phyloP scores from a whole-genome alignment of 768 basidiomycete genomes.

The Imleria badia region DNA sequence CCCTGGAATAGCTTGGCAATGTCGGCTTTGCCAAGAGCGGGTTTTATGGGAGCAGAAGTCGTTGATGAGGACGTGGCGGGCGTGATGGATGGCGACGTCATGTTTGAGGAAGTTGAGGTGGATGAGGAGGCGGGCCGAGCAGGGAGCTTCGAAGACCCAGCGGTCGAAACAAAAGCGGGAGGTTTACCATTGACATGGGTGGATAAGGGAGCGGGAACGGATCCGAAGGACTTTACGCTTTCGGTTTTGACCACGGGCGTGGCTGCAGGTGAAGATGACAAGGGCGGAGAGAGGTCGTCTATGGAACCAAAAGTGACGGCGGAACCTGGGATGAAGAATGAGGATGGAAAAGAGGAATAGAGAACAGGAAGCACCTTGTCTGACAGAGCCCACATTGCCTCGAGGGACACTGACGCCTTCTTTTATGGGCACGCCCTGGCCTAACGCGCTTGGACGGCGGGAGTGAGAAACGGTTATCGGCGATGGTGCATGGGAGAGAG shows the following conservation, averaged over 20 bases:
- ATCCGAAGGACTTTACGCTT: conserved; percentile 79
- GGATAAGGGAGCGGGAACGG: conserved; percentile 55
- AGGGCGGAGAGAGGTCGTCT: conserved; percentile 72
- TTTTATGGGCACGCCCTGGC: conserved; percentile 70
- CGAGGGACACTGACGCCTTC: conserved; percentile 77
- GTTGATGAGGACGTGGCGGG: conserved; percentile 35
- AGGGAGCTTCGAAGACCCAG: conserved; percentile 37
- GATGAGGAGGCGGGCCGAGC: conserved; percentile 26
- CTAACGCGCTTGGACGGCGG: conserved; percentile 73
- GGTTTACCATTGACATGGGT: conserved; percentile 64
- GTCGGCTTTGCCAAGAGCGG: conserved; percentile 35
- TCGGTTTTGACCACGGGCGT: conserved; percentile 64
- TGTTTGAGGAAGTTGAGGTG: conserved; percentile 23
- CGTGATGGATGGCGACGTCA: conserved; percentile 34
- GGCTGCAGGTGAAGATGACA: conserved; percentile 80
- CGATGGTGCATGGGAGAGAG: conserved; percentile 47
- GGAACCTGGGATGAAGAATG: conserved; percentile 43
- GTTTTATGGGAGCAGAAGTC: conserved; percentile 34
- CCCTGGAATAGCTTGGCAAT: conserved; percentile 43
- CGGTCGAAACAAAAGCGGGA: conserved; percentile 43
- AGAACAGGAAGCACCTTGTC: conserved; percentile 55
- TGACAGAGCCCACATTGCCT: conserved; percentile 59
- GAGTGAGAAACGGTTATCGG: conserved; percentile 62
- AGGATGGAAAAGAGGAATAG: conserved; percentile 1
- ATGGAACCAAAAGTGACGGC: conserved; percentile 88